Conservation (phyloP, 164 flowering plant genomes). For the Vitis labrusca region DNA sequence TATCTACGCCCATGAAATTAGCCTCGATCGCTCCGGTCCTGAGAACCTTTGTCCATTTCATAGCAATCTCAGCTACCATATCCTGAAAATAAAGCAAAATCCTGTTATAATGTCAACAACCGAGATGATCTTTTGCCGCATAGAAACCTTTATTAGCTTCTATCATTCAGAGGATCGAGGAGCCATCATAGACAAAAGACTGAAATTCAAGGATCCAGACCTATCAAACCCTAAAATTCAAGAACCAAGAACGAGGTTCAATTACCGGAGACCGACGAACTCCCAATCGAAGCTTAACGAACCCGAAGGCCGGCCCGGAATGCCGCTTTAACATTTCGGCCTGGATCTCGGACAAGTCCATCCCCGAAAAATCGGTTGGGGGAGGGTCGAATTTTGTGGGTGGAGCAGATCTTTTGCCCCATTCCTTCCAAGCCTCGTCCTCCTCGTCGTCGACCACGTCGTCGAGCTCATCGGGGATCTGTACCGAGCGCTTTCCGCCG, state of each 20-base stretch:
- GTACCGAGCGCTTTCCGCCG: constrained; percentile 45
- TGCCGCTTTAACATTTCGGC: constrained; percentile 69
- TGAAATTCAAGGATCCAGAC: too few relatives aligned
- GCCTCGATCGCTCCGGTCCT: constrained; percentile 70
- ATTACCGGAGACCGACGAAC: constrained; percentile 55
- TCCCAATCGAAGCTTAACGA: constrained; percentile 86
- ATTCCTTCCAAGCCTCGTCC: constrained; percentile 87
- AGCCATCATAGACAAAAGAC: too few relatives aligned
- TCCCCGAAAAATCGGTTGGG: constrained; percentile 45
- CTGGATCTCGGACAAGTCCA: constrained; percentile 52
- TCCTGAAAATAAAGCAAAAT: constrained; percentile 44
- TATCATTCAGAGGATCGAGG: too few relatives aligned
- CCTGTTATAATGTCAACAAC: neutral
- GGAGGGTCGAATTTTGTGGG: constrained; percentile 51
- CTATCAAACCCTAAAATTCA: too few relatives aligned
- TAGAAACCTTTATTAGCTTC: too few relatives aligned
- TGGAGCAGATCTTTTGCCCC: constrained; percentile 62
- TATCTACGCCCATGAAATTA: constrained; percentile 68
- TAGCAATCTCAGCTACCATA: constrained; percentile 65
- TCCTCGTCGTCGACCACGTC: constrained; percentile 92
- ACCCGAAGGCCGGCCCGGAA: constrained; percentile 67
- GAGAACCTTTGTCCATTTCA: constrained; percentile 78
- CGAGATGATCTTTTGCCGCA: too few relatives aligned
- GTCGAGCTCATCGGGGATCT: constrained; percentile 84
- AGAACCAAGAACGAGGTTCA: too few relatives aligned